Percentiles rank a stretch among this genome's conserved stretches.
Evolutionary conservation across 1,284 basidiomycete genomes (phyloP).

Genomic region (Malassezia obtusa): DNA sequence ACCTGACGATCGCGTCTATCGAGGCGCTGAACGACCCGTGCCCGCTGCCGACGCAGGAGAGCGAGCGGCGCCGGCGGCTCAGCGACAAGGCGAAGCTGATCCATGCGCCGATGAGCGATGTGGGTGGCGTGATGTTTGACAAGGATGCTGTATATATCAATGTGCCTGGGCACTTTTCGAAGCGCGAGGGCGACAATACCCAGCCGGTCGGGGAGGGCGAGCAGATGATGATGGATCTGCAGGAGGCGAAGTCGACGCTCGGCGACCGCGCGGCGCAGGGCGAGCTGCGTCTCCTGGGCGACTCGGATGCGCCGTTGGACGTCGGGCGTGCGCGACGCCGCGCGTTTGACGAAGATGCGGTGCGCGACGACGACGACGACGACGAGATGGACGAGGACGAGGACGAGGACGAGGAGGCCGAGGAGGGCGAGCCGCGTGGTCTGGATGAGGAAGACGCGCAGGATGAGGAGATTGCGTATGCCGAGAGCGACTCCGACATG

Average conservation of each 20-base stretch:
- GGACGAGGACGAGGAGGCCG: constrained; percentile 27
- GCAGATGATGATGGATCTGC: constrained; percentile 91
- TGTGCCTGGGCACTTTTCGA: constrained; percentile 82
- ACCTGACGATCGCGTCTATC: constrained; percentile 63
- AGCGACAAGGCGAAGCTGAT: constrained; percentile 92
- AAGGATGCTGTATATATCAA: constrained; percentile 98
- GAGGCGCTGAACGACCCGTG: constrained; percentile 80
- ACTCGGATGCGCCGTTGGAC: constrained; percentile 8
- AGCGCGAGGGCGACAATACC: constrained; percentile 48
- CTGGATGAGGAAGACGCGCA: constrained; percentile 22
- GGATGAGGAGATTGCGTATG: constrained; percentile 35
- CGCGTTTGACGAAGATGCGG: constrained; percentile 31
- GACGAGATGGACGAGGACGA: constrained; percentile 27
- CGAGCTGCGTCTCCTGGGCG: constrained; percentile 72
- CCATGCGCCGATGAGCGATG: constrained; percentile 97
- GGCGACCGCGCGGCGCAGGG: constrained; percentile 71
- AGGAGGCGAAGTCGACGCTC: constrained; percentile 72
- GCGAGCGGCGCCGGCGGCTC: constrained; percentile 81
- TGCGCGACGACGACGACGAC: constrained; percentile 45
- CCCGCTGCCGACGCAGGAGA: constrained; percentile 79
- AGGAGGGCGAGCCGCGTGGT: constrained; percentile 28
- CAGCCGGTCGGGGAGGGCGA: constrained; percentile 68
- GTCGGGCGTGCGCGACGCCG: constrained; percentile 14
- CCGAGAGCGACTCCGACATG: constrained; percentile 47
- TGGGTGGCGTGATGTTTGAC: constrained; percentile 93